Base-by-base conservation (phyloP, 73 alveolate species). In the Paramecium tetraurelia region DNA sequence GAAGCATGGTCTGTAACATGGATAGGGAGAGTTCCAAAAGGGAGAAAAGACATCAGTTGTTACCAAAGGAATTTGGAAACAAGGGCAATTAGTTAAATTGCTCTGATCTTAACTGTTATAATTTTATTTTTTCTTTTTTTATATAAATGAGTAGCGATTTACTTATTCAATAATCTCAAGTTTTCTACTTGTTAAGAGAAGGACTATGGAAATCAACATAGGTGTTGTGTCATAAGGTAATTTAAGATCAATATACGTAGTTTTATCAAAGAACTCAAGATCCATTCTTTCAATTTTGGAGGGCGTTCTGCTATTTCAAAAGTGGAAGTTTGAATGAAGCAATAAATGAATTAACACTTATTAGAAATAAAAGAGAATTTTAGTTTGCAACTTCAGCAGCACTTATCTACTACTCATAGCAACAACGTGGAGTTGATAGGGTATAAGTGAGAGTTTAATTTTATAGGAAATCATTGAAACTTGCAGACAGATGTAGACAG, bases 281-380 rank as follows among this genome's bases (percentile, higher is more conserved):
- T 92, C 99, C 99, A 16, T 92, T 96, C 93, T 95, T 98, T n/a
- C 93, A 96, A 76, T 97, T 98, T 86, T 98, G 99, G 99, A 95
- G 97, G 63, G 99, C 98, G 40, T 98, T 93, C 87, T 98, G 99
- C 59, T 93, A 97, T 59, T 97, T 96, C 86, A 92, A 98, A 86
- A 99, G 96, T 86, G 99, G 99, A 22, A 77, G 97, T 57, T 96
- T 97, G 29, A 98, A 97, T 48, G 99, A 98, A 84, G 99, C 99
- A 35, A 97, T 98, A 27, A 93, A 99, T 89, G 99, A 98, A 85
- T 84, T 97, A 1, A 97, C 98, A 50, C 92, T 97, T 33, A 92
- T 98, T n/a, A 92, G 93, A 92, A 93, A 96, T 59, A 93, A 97
- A 90, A 95, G 98, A 92, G 99, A 98, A 80, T 96, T 96, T 70